Conservation (phyloP, 2,329 filamentous ascomycete species). For the Immersiporthe knoxdaviesiana region DNA sequence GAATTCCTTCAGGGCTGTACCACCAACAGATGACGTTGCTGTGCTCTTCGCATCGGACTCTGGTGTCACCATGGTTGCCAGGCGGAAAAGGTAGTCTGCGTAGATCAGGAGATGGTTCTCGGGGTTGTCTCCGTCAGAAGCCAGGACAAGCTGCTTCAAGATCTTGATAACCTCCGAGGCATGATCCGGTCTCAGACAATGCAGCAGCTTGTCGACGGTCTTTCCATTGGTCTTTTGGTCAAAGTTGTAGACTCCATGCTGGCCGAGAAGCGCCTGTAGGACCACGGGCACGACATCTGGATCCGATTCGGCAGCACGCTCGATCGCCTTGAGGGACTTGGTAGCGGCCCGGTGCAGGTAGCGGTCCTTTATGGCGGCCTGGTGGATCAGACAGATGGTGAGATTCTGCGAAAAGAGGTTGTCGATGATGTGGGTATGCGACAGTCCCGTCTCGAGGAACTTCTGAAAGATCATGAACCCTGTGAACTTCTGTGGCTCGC, state of each 20-base stretch:
- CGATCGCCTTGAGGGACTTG: constrained; percentile 73
- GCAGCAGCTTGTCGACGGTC: constrained; percentile 52
- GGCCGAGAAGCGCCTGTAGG: constrained; percentile 69
- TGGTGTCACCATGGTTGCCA: constrained; percentile 46
- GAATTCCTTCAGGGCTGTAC: constrained; percentile 54
- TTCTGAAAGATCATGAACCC: constrained; percentile 87
- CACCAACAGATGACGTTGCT: constrained; percentile 42
- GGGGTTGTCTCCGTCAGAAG: constrained; percentile 31
- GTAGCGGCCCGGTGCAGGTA: constrained; percentile 80
- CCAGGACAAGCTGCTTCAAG: constrained; percentile 32
- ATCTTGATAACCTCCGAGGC: constrained; percentile 23
- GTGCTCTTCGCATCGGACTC: constrained; percentile 37
- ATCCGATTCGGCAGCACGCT: constrained; percentile 64
- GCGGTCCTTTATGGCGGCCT: constrained; percentile 75
- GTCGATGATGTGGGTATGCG: constrained; percentile 52
- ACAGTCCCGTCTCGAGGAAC: constrained; percentile 61
- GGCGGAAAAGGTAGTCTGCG: constrained; percentile 57
- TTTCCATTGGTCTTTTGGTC: constrained; percentile 76
- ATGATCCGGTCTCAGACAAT: constrained; percentile 38
- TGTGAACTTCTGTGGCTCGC: constrained; percentile 87
- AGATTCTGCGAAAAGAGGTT: constrained; percentile 82
- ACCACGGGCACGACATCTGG: constrained; percentile 63
- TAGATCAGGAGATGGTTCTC: constrained; percentile 52
- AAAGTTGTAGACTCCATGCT: constrained; percentile 75
- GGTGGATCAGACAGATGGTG: constrained; percentile 80